phyloP scores from a whole-genome alignment of 805 yeast genomes.

The Kazachstania viticola region DNA sequence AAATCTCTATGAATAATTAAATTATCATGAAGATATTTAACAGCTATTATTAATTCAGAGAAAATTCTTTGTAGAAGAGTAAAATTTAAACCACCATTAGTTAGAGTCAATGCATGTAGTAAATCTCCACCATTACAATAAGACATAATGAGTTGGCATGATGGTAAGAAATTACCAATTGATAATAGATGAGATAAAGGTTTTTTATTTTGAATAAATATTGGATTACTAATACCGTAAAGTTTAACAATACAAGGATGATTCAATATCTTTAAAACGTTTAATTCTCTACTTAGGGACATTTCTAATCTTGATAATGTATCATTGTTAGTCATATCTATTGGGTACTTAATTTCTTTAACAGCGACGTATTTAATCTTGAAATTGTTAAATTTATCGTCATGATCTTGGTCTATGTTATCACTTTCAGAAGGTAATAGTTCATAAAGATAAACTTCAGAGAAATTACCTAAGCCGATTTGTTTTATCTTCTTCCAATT shows the following conservation, averaged over 20 bases:
- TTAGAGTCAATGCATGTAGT: constrained; percentile 43
- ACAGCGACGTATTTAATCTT: constrained; percentile 43
- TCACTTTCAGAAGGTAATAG: constrained; percentile 36
- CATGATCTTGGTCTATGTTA: constrained; percentile 48
- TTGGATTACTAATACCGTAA: constrained; percentile 33
- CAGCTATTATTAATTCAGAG: constrained; percentile 59
- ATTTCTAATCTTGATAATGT: constrained; percentile 44
- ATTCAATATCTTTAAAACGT: constrained; percentile 40
- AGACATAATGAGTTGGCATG: constrained; percentile 50
- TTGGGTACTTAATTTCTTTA: constrained; percentile 44
- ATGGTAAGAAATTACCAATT: constrained; percentile 15
- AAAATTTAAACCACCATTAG: constrained; percentile 34
- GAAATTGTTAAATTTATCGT: constrained; percentile 17
- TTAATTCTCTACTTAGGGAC: constrained; percentile 62
- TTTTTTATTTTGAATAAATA: constrained; percentile 15
- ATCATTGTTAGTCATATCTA: constrained; percentile 26
- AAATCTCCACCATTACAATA: constrained; percentile 81
- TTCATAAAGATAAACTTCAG: constrained; percentile 45
- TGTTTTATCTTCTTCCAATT: constrained; percentile 30
- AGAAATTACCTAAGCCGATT: constrained; percentile 61
- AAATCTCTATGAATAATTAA: constrained; percentile 81
- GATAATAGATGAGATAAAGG: constrained; percentile 23
- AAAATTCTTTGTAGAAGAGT: constrained; percentile 48
- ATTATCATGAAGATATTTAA: constrained; percentile 56
- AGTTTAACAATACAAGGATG: constrained; percentile 66